Percentiles rank a stretch among this genome's conserved stretches.
phyloP scores from a whole-genome alignment of 192 early-diverging fungal genomes.

The Backusella mclennaniae region DNA sequence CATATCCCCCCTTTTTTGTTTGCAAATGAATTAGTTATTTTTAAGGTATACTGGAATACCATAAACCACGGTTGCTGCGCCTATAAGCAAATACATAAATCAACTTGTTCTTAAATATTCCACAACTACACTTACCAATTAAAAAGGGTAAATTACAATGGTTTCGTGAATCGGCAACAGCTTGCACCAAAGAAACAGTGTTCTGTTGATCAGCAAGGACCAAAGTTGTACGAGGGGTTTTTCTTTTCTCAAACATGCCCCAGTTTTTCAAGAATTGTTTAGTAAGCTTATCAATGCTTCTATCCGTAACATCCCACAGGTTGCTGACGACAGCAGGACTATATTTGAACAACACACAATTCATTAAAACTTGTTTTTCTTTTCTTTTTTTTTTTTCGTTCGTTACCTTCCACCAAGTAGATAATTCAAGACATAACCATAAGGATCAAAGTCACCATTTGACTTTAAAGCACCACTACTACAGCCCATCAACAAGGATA shows the following conservation, averaged over 20 bases:
- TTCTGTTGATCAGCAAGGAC: slow-evolving; percentile 23
- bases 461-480: slow-evolving; percentile 80
- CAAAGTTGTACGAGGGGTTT: slow-evolving; percentile 49
- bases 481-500: slow-evolving; percentile 89
- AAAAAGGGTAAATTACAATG: slow-evolving; percentile 79
- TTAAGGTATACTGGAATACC: slow-evolving; percentile 65
- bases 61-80: slow-evolving; percentile 90
- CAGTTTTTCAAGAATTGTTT: slow-evolving; percentile 66
- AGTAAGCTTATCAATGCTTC: slow-evolving; percentile 91
- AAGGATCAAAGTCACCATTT: slow-evolving; percentile 86
- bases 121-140: slow-evolving; percentile 53
- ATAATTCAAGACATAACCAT: slow-evolving; percentile 82
- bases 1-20: not conserved
- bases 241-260: slow-evolving; percentile 52
- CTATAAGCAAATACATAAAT: not conserved
- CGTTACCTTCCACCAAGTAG: slow-evolving; percentile 77
- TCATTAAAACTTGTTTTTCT: not conserved
- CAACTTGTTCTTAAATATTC: not conserved
- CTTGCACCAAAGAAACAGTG: slow-evolving; percentile 66
- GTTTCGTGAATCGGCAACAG: slow-evolving; percentile 67
- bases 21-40: not conserved
- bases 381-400: not conserved
- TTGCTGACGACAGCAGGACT: slow-evolving; percentile 86
- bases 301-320: slow-evolving; percentile 98
- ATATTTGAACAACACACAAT: not conserved